Evolutionary conservation across 2,329 filamentous ascomycete genomes (phyloP).

Genomic region (Xylaria digitata): DNA sequence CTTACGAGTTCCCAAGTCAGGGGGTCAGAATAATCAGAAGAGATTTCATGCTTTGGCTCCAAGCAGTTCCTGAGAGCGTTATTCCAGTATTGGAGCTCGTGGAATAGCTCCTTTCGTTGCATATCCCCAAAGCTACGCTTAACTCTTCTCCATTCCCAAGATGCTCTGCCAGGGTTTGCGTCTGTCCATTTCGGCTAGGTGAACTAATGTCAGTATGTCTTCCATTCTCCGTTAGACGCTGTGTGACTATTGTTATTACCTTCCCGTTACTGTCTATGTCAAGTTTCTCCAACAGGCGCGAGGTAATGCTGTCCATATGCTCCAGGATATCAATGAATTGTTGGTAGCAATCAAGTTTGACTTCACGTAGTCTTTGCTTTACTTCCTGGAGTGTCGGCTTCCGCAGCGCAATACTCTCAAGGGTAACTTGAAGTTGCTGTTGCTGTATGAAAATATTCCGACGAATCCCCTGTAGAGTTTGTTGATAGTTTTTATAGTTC

Average conservation of each 20-base stretch:
- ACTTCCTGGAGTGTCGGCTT: slow-evolving; percentile 20
- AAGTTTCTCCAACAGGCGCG: slow-evolving; percentile 18
- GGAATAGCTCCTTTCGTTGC: slow-evolving; percentile 16
- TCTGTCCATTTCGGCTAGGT: slow-evolving; percentile 27
- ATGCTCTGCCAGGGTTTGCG: not conserved
- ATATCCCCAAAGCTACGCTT: slow-evolving; percentile 24
- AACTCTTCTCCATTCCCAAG: slow-evolving; percentile 31
- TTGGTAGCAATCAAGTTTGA: slow-evolving; percentile 1
- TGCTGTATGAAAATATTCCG: slow-evolving; percentile 26
- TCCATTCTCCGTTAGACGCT: not conserved
- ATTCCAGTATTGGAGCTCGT: slow-evolving; percentile 30
- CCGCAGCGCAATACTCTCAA: slow-evolving; percentile 18
- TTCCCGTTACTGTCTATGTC: slow-evolving; percentile 23
- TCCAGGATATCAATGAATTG: slow-evolving; percentile 20
- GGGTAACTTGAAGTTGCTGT: slow-evolving; percentile 22
- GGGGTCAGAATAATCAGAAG: slow-evolving; percentile 12
- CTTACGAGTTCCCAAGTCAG: slow-evolving; percentile 1
- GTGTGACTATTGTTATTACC: not conserved
- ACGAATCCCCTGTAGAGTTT: slow-evolving; percentile 14
- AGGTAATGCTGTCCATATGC: slow-evolving; percentile 18
- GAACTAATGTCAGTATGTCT: not conserved
- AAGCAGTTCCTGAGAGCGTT: slow-evolving; percentile 19
- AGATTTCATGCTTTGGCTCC: slow-evolving; percentile 22
- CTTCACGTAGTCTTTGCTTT: slow-evolving; percentile 9
- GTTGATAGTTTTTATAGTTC: slow-evolving; percentile 15